phyloP scores from a whole-genome alignment of 2,329 filamentous ascomycete genomes.

The Arthroderma sp. region DNA sequence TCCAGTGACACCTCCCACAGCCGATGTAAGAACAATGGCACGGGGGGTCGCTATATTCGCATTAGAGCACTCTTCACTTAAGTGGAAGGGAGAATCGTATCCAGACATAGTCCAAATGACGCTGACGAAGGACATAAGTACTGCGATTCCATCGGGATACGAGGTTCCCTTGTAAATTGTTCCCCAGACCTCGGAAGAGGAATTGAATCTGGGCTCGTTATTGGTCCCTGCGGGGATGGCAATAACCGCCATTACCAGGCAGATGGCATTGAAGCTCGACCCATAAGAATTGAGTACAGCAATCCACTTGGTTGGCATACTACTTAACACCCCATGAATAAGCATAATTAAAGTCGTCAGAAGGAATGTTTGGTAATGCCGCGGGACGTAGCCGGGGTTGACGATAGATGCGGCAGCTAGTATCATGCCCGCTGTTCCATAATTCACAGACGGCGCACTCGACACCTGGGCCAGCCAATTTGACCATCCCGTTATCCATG shows the following conservation, averaged over 20 bases:
- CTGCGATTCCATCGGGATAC: constrained; percentile 52
- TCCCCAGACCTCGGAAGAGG: constrained; percentile 50
- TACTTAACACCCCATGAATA: constrained; percentile 53
- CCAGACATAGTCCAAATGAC: constrained; percentile 59
- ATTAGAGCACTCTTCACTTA: constrained; percentile 64
- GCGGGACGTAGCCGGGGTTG: constrained; percentile 52
- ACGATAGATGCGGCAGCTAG: constrained; percentile 56
- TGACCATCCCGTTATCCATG: constrained; percentile 58
- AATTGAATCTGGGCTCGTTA: constrained; percentile 44
- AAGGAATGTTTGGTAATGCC: constrained; percentile 54
- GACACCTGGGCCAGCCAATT: constrained; percentile 58
- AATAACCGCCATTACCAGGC: constrained; percentile 52
- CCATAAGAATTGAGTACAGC: constrained; percentile 57
- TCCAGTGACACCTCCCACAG: constrained; percentile 51
- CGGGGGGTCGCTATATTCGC: constrained; percentile 56
- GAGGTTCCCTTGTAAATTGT: constrained; percentile 53
- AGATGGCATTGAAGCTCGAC: constrained; percentile 57
- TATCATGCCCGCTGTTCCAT: constrained; percentile 55
- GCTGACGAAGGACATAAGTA: constrained; percentile 58
- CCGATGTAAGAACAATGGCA: constrained; percentile 58
- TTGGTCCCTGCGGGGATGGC: constrained; percentile 51
- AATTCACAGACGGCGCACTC: constrained; percentile 53
- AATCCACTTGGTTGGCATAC: constrained; percentile 57
- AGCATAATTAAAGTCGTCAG: constrained; percentile 55
- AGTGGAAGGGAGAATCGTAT: constrained; percentile 57